Base-by-base conservation (phyloP, 208 protist genomes). In the Trypanosoma brucei region DNA sequence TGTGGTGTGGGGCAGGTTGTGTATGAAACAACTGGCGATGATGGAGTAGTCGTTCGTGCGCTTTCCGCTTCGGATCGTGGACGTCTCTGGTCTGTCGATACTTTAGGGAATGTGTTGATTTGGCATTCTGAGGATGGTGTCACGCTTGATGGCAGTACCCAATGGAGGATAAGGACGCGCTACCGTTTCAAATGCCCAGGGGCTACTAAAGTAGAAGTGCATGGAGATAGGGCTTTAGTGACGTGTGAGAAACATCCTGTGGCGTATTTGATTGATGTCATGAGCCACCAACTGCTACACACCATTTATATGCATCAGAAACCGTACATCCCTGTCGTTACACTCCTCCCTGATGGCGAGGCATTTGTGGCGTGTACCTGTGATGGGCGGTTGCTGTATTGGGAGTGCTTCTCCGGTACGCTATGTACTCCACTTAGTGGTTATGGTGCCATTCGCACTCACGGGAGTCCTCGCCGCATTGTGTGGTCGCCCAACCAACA, bases 41-140 rank as follows among this genome's bases (percentile, higher is more conserved):
- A 55, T 11, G 72, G 57, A 49, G 70, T 68, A 31, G 74, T 88
- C 34, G 68, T 84, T 30, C 62, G 77, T 22, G 74, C 76, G 33
- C 22, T 93, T 37, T 79, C 75, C 36, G 84, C 82, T 2, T 76
- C 70, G 22, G 78, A 82, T 61, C 64, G 61, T 42, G 78, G 82
- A 58, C 79, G 73, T 36, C 62, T 84, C 22, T 93, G 87, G 84
- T 87, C 84, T 36, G 72, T 93, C n/a, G 78, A 82, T 62, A 75
- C 74, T 34, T 72, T 68, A 13, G 76, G 78, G 13, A 70, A 68
- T 13, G 84, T 93, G n/a, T 62, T 79, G 46, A 79, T 85, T 59
- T 93, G 87, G 87, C 81, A 79, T 51, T 77, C 80, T 30, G 53
- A 75, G n/a, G 34, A 46, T 9, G 81, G 56, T 44, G 59, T 67